Percentiles rank a stretch among this genome's conserved stretches.
Conservation (phyloP, 805 yeast species). For the Groenewaldozyma tartarivorans region DNA sequence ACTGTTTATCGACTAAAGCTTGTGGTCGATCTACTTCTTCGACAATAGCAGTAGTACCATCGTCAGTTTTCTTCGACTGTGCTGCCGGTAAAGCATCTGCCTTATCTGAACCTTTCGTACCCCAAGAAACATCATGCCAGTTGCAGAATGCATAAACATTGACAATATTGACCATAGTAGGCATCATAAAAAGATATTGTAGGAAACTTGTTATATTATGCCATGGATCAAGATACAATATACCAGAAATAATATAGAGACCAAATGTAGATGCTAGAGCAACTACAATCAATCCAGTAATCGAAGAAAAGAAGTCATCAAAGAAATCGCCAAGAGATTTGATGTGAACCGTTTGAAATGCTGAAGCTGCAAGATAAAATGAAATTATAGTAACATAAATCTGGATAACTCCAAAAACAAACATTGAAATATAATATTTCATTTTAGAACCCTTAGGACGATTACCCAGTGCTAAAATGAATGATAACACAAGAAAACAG, state of each 20-base stretch:
- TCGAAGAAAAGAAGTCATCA: conserved; percentile 29
- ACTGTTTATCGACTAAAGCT: conserved; percentile 46
- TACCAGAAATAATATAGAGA: conserved; percentile 47
- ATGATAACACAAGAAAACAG: conserved; percentile 49
- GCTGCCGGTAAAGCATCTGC: conserved; percentile 48
- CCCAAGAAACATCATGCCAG: conserved; percentile 67
- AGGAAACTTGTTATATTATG: conserved; percentile 48
- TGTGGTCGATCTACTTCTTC: conserved; percentile 39
- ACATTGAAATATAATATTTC: conserved; percentile 43
- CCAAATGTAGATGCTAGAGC: conserved; percentile 55
- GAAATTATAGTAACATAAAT: conserved; percentile 51
- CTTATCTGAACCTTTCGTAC: conserved; percentile 55
- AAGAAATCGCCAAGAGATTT: conserved; percentile 22
- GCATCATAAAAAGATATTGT: conserved; percentile 29
- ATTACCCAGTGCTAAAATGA: conserved; percentile 55
- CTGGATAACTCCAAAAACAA: conserved; percentile 52
- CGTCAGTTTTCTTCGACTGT: conserved; percentile 37
- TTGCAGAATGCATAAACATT: conserved; percentile 63
- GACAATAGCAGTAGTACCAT: conserved; percentile 44
- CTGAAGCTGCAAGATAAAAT: conserved; percentile 46
- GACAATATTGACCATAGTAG: conserved; percentile 35
- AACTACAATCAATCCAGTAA: conserved; percentile 48
- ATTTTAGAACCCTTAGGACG: conserved; percentile 52
- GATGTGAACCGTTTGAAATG: conserved; percentile 31
- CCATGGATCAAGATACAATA: conserved; percentile 58